Base-by-base conservation (phyloP, 202 grass and related monocot genomes). In the Tripidium arundinaceum region DNA sequence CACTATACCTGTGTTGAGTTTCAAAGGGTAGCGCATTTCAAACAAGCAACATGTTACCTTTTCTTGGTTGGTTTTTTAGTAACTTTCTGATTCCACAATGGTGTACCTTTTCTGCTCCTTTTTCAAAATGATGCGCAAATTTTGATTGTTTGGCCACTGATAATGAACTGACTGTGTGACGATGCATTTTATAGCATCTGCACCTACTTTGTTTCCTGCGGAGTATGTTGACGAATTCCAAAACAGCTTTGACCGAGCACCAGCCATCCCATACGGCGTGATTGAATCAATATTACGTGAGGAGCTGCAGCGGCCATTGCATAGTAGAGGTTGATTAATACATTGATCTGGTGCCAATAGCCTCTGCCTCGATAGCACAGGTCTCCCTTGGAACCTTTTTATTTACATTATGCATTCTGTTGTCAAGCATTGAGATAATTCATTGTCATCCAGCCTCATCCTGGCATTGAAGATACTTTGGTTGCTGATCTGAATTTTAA, bases 151-250 rank as follows among this genome's bases (percentile, higher is more conserved):
- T 68, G 37, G 15, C 10, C 9, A 47, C 31, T 61, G 11, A 75
- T 74, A 68, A 1, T 68, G 28, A 74, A 75, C 69, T 75, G 31
- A 88, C 52, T 68, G 11, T 9, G 24, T 63, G 40, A 54, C 42
- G 54, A 60, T 82, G 85, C 94, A 97, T 89, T 97, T 97, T 79
- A 78, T 97, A 85, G 94, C 89, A 29, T 97, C 91, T 89, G 92
- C 95, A 81, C 95, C 95, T 50, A 93, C 90, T 79, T 83, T 94
- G 58, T 98, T 94, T 88, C 95, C 92, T 80, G 62, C 90, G 91
- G 95, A 98, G 67, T 98, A 98, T 70, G 90, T 94, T 19, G 81
- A 94, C 62, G 95, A 98, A 83, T 98, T 98, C 63, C 92, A 98
- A 64, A 94, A 94, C 36, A 93, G 95, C 79, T 98, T 98, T 92